Conservation (phyloP, 768 basidiomycete species). For the Hysterangium stoloniferum region DNA sequence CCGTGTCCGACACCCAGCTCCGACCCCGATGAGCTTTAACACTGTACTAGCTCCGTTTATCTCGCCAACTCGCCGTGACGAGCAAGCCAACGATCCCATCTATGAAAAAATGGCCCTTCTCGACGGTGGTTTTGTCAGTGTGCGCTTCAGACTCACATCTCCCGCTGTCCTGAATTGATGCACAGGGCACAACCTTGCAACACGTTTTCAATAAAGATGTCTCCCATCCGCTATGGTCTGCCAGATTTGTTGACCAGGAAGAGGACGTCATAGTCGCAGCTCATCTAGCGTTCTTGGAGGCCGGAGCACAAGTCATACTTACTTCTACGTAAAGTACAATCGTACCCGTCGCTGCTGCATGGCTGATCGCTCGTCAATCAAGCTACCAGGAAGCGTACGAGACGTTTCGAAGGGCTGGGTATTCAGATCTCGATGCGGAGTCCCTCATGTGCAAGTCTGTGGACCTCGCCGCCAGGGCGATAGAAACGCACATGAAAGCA, state of each 20-base stretch:
- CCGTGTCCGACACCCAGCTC: no score
- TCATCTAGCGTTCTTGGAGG: conserved; percentile 54
- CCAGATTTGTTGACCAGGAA: conserved; percentile 46
- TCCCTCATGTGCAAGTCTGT: conserved; percentile 47
- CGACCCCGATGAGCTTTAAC: no score
- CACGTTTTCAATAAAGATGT: conserved; percentile 39
- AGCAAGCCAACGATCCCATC: no score
- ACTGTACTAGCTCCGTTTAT: no score
- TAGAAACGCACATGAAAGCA: conserved; percentile 12
- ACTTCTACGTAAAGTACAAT: conserved; percentile 52
- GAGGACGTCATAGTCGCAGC: conserved; percentile 47
- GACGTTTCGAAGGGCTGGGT: conserved; percentile 47
- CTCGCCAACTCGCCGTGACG: no score
- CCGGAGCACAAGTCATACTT: conserved; percentile 58
- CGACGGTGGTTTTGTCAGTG: neutral
- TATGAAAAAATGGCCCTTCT: no score
- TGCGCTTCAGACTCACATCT: neutral
- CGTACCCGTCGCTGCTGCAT: neutral
- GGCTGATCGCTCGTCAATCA: neutral
- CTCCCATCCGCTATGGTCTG: conserved; percentile 63
- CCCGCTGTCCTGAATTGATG: neutral
- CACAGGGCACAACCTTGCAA: conserved; percentile 58
- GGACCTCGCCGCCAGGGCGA: conserved; percentile 41
- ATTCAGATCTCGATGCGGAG: conserved; percentile 33
- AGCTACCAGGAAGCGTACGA: conserved; percentile 62